A percentile compares a stretch with the other conserved stretches of the same genome.
phyloP scores from a whole-genome alignment of 2,329 filamentous ascomycete species.

The Endoconidiophora laricicola region DNA sequence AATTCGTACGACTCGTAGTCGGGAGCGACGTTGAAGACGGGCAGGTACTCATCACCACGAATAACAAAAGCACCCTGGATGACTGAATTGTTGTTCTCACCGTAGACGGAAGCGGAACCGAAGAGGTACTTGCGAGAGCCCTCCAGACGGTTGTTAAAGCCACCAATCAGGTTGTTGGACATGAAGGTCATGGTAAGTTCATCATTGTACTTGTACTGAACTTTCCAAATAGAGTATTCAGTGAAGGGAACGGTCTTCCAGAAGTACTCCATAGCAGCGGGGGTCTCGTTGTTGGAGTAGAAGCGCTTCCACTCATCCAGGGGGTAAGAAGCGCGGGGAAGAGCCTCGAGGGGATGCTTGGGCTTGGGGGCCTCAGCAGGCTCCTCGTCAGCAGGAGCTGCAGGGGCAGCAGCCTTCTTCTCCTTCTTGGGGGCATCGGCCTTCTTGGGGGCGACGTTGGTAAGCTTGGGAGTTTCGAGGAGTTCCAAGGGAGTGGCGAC shows the following conservation, averaged over 20 bases:
- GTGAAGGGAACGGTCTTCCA: slow-evolving; percentile 90
- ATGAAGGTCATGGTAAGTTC: slow-evolving; percentile 97
- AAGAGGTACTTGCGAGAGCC: slow-evolving; percentile 96
- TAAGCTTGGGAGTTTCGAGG: slow-evolving; percentile 64
- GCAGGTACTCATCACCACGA: slow-evolving; percentile 71
- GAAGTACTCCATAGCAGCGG: slow-evolving; percentile 85
- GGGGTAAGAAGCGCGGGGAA: slow-evolving; percentile 62
- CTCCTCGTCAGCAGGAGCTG: slow-evolving; percentile 26
- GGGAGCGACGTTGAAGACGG: slow-evolving; percentile 91
- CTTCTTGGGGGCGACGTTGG: slow-evolving; percentile 61
- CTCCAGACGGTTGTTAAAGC: slow-evolving; percentile 96
- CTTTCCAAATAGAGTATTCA: slow-evolving; percentile 89
- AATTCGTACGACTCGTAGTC: slow-evolving; percentile 95
- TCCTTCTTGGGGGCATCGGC: slow-evolving; percentile 47
- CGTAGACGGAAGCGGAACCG: slow-evolving; percentile 78
- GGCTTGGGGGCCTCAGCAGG: slow-evolving; percentile 57
- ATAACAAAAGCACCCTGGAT: slow-evolving; percentile 89
- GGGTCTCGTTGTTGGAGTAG: slow-evolving; percentile 91
- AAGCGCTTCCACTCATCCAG: slow-evolving; percentile 98
- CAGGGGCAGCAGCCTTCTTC: slow-evolving; percentile 21
- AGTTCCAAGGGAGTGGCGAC: slow-evolving; percentile 61
- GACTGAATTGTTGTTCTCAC: slow-evolving; percentile 72
- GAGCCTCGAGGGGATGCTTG: slow-evolving; percentile 87
- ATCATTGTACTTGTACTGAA: slow-evolving; percentile 98
- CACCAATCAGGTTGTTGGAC: slow-evolving; percentile 95